Conservation (phyloP, 1,284 basidiomycete species). For the Cystobasidium sp. region DNA sequence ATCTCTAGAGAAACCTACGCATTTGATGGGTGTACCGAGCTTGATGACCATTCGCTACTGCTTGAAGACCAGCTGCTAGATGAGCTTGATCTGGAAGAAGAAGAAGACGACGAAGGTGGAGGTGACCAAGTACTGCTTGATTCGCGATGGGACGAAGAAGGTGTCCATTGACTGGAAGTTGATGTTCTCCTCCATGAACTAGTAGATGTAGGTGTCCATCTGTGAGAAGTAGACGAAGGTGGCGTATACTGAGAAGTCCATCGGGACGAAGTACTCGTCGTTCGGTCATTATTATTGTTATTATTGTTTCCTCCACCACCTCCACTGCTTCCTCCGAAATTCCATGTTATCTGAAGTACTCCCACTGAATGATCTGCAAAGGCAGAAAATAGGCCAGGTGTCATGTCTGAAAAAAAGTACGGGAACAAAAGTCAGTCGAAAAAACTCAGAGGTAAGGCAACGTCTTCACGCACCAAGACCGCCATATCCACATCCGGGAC, state of each 20-base stretch:
- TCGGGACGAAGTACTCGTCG: conserved; percentile 1
- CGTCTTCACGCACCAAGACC: conserved; percentile 8
- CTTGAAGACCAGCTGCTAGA: not conserved
- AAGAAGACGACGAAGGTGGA: conserved; percentile 17
- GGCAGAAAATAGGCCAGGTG: conserved; percentile 23
- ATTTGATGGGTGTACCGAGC: not conserved
- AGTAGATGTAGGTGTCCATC: conserved; percentile 20
- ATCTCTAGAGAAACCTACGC: not conserved
- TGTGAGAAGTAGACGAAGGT: not conserved
- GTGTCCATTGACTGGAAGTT: conserved; percentile 24
- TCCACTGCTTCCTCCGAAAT: conserved; percentile 24
- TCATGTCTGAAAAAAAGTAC: conserved; percentile 9
- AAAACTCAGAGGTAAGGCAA: not conserved
- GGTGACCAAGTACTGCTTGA: conserved; percentile 29
- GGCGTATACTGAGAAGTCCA: conserved; percentile 21
- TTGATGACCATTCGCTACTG: conserved; percentile 12
- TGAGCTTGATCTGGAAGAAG: not conserved
- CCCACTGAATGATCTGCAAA: conserved; percentile 28
- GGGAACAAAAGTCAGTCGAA: not conserved
- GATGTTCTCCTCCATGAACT: conserved; percentile 9
- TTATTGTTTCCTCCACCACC: conserved; percentile 16
- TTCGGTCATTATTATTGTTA: conserved; percentile 23
- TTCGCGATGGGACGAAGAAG: not conserved
- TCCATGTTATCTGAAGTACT: conserved; percentile 22
- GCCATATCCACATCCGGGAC: conserved; percentile 32